Evolutionary conservation across 2,329 filamentous ascomycete genomes (phyloP).

Genomic region (Fusarium sulawesiense): DNA sequence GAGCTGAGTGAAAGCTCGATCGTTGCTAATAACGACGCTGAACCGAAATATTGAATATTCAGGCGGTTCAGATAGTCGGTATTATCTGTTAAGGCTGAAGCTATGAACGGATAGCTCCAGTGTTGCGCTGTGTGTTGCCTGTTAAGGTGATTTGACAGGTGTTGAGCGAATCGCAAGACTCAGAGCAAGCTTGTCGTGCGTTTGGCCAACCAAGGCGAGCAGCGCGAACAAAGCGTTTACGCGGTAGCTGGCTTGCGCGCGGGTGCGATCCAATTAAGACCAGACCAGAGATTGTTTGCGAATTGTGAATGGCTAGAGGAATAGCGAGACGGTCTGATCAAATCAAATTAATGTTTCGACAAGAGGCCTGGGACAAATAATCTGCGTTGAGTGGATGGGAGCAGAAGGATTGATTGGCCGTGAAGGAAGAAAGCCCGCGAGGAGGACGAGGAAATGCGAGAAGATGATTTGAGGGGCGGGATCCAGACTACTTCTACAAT

Average conservation of each 20-base stretch:
- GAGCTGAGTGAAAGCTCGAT: background rate
- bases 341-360: conserved; percentile 43
- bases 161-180: conserved; percentile 34
- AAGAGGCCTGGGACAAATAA: conserved; percentile 46
- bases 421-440: conserved; percentile 53
- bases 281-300: conserved; percentile 36
- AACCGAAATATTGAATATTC: conserved; percentile 1
- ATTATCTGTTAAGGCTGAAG: conserved; percentile 2
- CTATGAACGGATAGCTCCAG: conserved; percentile 10
- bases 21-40: background rate
- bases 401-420: conserved; percentile 60
- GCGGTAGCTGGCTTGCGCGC: conserved; percentile 32
- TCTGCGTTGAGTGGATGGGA: conserved; percentile 54
- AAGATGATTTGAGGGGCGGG: conserved; percentile 65
- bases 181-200: conserved; percentile 23
- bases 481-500: conserved; percentile 56
- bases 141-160: conserved; percentile 35
- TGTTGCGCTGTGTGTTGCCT: conserved; percentile 26
- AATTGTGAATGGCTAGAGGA: conserved; percentile 48
- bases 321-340: conserved; percentile 35
- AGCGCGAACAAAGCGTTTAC: conserved; percentile 28
- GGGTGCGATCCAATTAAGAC: conserved; percentile 43
- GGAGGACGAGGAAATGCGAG: conserved; percentile 59
- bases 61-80: conserved; percentile 3
- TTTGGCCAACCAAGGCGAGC: conserved; percentile 7